A percentile compares a stretch with the other conserved stretches of the same genome.
Evolutionary conservation across 805 yeast species (phyloP).

Genomic region (Pichia manshurica): DNA sequence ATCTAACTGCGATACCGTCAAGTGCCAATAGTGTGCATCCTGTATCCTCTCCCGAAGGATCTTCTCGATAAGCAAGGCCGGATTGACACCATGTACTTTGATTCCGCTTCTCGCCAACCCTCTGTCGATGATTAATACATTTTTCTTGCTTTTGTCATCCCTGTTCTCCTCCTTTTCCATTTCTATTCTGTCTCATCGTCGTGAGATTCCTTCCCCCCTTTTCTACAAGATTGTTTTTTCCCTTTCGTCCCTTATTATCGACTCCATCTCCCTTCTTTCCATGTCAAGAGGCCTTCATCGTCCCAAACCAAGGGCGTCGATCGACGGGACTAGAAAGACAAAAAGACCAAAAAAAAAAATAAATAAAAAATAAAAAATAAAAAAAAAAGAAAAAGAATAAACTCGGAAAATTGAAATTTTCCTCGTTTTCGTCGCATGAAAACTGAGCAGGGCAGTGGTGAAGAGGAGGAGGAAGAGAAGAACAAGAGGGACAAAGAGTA

Average conservation of each 20-base stretch:
- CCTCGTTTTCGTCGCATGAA: conserved; percentile 7
- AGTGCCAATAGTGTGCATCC: conserved; percentile 55
- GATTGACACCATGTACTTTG: conserved; percentile 40
- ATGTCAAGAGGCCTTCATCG: too few relatives aligned
- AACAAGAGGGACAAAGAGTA: not conserved
- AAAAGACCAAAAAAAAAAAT: not conserved
- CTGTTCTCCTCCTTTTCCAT: not conserved
- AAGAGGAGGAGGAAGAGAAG: not conserved
- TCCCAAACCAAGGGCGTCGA: too few relatives aligned
- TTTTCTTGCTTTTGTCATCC: not conserved
- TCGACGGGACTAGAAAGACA: not conserved
- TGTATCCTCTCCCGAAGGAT: conserved; percentile 51
- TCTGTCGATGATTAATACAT: conserved; percentile 28
- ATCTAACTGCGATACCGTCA: conserved; percentile 45
- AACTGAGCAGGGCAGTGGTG: not conserved
- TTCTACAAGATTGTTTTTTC: not conserved
- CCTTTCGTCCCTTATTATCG: not conserved
- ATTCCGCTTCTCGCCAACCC: conserved; percentile 28
- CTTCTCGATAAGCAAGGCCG: conserved; percentile 50
- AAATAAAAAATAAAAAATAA: not conserved
- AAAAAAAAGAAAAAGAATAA: not conserved
- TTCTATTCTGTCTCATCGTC: not conserved
- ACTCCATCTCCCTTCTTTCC: not conserved
- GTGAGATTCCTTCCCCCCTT: not conserved
- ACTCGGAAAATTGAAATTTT: not conserved